A percentile compares a stretch with the other conserved stretches of the same genome.
Conservation (phyloP, 495 filamentous ascomycete genomes). For the Beverwykella pulmonaria region DNA sequence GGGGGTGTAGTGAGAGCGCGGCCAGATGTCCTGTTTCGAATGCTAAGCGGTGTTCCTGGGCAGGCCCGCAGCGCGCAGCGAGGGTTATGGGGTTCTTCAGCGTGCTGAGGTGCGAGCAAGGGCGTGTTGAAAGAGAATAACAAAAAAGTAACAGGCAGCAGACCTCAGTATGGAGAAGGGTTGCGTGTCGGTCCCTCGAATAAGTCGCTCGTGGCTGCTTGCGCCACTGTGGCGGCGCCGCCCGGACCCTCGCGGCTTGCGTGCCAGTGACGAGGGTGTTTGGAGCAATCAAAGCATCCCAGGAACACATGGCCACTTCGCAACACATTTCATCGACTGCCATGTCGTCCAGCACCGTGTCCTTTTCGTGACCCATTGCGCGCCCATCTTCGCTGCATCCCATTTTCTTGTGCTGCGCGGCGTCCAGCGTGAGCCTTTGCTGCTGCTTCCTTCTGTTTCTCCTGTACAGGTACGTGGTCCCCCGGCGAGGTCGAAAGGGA, state of each 20-base stretch:
- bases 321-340: not conserved
- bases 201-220: not conserved
- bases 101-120: not conserved
- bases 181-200: not conserved
- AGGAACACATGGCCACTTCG: conserved; percentile 32
- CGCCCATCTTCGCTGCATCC: conserved; percentile 6
- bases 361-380: conserved; percentile 28
- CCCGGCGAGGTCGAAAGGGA: conserved; percentile 34
- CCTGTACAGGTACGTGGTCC: conserved; percentile 36
- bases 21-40: conserved; percentile 17
- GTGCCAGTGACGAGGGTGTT: not conserved
- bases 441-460: conserved; percentile 13
- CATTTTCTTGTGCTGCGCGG: not conserved
- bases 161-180: not conserved
- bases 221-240: conserved; percentile 4
- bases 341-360: conserved; percentile 18
- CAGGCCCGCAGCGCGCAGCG: not conserved
- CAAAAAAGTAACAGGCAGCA: not conserved
- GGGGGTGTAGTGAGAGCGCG: not conserved
- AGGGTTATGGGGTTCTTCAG: not conserved
- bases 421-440: not conserved
- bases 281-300: conserved; percentile 8
- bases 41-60: not conserved
- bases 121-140: not conserved
- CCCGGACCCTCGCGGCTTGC: not conserved